A percentile compares a stretch with the other conserved stretches of the same genome.
Evolutionary conservation across 2,329 filamentous ascomycete species (phyloP).

Genomic region (Fusarium subtropicale): DNA sequence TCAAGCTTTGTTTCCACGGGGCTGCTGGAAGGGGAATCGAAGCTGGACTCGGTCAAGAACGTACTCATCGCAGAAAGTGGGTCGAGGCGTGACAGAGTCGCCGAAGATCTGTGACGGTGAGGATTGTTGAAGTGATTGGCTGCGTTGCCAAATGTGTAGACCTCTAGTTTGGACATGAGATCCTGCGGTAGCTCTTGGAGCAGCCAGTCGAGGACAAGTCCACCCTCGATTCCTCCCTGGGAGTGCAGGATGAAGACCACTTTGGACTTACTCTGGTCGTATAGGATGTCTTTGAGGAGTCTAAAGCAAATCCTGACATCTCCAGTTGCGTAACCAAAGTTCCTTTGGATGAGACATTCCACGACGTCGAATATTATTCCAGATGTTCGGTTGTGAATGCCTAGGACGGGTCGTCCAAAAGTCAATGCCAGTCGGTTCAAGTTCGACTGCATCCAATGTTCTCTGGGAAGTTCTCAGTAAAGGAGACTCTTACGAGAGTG

Average conservation of each 20-base stretch:
- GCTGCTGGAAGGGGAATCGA: constrained; percentile 41
- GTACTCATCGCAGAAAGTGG: constrained; percentile 53
- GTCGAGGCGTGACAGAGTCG: constrained; percentile 52
- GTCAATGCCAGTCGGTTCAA: constrained; percentile 77
- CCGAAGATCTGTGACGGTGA: constrained; percentile 62
- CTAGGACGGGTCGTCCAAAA: constrained; percentile 76
- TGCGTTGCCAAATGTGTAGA: constrained; percentile 82
- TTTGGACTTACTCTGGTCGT: constrained; percentile 71
- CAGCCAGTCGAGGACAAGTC: constrained; percentile 80
- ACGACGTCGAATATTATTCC: constrained; percentile 82
- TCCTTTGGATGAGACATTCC: constrained; percentile 81
- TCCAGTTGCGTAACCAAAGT: constrained; percentile 76
- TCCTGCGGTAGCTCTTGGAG: constrained; percentile 76
- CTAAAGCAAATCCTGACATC: constrained; percentile 74
- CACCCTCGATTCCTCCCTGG: constrained; percentile 80
- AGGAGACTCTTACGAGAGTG: no score
- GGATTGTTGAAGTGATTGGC: constrained; percentile 88
- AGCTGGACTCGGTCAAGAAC: constrained; percentile 53
- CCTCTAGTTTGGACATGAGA: constrained; percentile 75
- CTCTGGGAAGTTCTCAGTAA: constrained; percentile 50
- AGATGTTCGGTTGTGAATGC: constrained; percentile 80
- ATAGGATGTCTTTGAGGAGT: constrained; percentile 71
- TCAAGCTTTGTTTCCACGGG: constrained; percentile 38
- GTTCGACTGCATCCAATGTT: constrained; percentile 77
- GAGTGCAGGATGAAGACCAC: constrained; percentile 81